Evolutionary conservation across 1,284 basidiomycete species (phyloP).

Genomic region (Ustilago hordei): DNA sequence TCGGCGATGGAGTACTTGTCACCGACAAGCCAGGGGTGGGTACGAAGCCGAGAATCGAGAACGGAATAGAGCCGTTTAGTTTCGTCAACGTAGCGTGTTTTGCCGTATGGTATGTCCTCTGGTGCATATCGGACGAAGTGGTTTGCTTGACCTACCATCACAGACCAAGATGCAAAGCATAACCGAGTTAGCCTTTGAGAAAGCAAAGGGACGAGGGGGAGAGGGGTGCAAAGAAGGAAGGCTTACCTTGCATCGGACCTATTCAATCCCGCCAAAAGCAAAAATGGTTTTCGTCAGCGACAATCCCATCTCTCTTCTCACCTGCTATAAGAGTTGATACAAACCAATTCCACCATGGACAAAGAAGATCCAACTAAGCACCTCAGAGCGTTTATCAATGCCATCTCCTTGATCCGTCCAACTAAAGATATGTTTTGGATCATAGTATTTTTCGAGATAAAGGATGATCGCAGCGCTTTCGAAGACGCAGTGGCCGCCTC

Average conservation of each 20-base stretch:
- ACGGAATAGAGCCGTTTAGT: constrained; percentile 54
- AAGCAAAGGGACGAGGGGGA: neutral
- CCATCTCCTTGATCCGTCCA: constrained; percentile 48
- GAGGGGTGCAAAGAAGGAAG: neutral
- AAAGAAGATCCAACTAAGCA: constrained; percentile 52
- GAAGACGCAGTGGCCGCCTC: constrained; percentile 46
- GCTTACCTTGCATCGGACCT: constrained; percentile 54
- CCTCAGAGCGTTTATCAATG: constrained; percentile 37
- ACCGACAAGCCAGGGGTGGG: constrained; percentile 58
- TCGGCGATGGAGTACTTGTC: constrained; percentile 60
- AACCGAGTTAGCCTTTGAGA: neutral
- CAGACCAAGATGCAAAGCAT: too few species aligned
- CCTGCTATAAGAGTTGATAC: too few species aligned
- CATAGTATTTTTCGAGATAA: constrained; percentile 60
- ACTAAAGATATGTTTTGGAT: constrained; percentile 54
- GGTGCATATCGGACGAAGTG: constrained; percentile 54
- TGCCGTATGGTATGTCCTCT: constrained; percentile 57
- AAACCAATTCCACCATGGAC: constrained; percentile 32
- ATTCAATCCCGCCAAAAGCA: neutral
- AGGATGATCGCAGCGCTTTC: constrained; percentile 57
- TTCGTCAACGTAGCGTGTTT: constrained; percentile 48
- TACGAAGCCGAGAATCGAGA: constrained; percentile 48
- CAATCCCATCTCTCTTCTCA: neutral
- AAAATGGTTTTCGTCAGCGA: neutral
- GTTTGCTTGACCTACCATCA: constrained; percentile 33